These are phyloP conservation scores for Olyra latifolia DNA, from an alignment of 176 grass and related monocot species.

Conservation along the genomic window DNA sequence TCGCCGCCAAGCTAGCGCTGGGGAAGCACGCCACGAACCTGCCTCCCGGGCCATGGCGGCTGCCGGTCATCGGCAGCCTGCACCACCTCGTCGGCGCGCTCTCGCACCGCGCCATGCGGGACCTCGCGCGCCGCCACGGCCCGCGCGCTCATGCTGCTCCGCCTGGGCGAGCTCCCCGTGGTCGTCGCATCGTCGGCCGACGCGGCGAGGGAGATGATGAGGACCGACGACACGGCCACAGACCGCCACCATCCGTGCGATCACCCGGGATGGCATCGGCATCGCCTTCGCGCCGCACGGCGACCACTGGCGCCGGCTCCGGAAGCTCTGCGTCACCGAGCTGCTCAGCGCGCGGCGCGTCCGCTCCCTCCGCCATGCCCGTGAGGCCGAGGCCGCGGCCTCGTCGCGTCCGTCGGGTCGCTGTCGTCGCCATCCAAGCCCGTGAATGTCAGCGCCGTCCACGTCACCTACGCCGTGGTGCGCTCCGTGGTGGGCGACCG, in stretches of 20 bases:
- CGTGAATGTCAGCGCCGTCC: slow-evolving; percentile 39
- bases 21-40: slow-evolving; percentile 1
- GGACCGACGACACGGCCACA: slow-evolving; percentile 46
- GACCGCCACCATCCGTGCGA: slow-evolving; percentile 12
- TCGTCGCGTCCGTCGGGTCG: slow-evolving; percentile 21
- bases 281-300: slow-evolving; percentile 43
- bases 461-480: slow-evolving; percentile 24
- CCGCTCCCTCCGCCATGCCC: not conserved
- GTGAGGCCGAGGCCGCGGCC: slow-evolving; percentile 47
- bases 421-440: not conserved
- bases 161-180: slow-evolving; percentile 47
- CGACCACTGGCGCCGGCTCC: slow-evolving; percentile 40
- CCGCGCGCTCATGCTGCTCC: slow-evolving; percentile 54
- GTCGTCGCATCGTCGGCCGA: slow-evolving; percentile 48
- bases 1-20: slow-evolving; percentile 1
- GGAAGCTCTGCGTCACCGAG: slow-evolving; percentile 49
- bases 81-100: slow-evolving; percentile 48
- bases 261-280: slow-evolving; percentile 15
- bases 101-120: slow-evolving; percentile 43
- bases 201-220: slow-evolving; percentile 44
- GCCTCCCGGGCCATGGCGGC: slow-evolving; percentile 46
- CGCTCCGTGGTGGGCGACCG: slow-evolving; percentile 35
- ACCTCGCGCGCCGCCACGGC: slow-evolving; percentile 35
- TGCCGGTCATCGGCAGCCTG: slow-evolving; percentile 51
- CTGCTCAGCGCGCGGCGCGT: slow-evolving; percentile 39